phyloP scores from a whole-genome alignment of 352 stramenopile genomes.

The Lagenidium giganteum region DNA sequence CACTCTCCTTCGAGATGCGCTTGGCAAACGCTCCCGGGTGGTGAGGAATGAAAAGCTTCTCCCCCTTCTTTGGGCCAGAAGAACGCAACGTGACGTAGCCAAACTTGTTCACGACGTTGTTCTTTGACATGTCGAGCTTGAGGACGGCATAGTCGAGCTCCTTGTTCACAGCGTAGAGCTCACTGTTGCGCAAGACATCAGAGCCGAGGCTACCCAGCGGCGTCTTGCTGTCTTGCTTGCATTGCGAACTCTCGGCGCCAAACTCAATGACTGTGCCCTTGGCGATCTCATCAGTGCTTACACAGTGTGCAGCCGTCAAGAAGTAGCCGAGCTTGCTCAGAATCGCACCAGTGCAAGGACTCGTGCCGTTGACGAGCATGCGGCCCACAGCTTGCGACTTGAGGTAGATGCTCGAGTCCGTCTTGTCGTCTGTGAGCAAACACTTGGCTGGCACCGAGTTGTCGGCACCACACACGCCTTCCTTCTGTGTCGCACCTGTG shows the following conservation, averaged over 20 bases:
- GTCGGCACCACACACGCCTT: constrained; percentile 14
- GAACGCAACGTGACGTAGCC: constrained; percentile 16
- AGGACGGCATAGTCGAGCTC: constrained; percentile 24
- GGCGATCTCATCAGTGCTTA: constrained; percentile 11
- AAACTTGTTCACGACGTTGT: constrained; percentile 13
- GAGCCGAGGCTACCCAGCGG: constrained; percentile 14
- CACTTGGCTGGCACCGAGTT: constrained; percentile 20
- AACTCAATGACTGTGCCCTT: constrained; percentile 17
- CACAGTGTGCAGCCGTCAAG: constrained; percentile 23
- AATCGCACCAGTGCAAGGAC: constrained; percentile 17
- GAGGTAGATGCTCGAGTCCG: constrained; percentile 15
- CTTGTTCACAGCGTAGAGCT: constrained; percentile 18
- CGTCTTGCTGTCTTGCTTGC: constrained; percentile 14
- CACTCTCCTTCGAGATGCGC: constrained; percentile 6
- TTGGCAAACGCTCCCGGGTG: constrained; percentile 18
- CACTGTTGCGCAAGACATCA: constrained; percentile 14
- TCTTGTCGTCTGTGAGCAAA: constrained; percentile 11
- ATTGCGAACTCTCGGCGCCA: constrained; percentile 18
- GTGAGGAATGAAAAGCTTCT: constrained; percentile 23
- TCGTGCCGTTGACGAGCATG: constrained; percentile 21
- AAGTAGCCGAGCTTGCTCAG: constrained; percentile 18
- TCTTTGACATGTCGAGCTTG: constrained; percentile 9
- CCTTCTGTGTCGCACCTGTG: constrained; percentile 2
- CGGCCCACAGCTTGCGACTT: constrained; percentile 17
- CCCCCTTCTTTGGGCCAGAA: not conserved